Conservation (phyloP, 768 basidiomycete genomes). For the Udeniomyces megalosporus region DNA sequence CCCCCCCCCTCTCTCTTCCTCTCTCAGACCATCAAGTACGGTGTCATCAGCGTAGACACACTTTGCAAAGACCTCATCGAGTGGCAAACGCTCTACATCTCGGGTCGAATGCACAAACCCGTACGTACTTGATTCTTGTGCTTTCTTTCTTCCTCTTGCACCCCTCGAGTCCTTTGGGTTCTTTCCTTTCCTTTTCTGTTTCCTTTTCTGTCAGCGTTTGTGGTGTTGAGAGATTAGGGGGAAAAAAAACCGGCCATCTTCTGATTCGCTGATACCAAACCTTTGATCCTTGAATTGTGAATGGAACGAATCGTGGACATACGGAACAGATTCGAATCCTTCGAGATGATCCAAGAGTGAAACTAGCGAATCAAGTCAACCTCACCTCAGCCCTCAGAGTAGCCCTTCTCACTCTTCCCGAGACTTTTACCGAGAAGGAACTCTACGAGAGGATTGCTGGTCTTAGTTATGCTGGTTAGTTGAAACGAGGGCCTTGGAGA, state of each 20-base stretch:
- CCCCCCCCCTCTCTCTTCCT: too few species aligned
- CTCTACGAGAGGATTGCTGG: slow-evolving; percentile 74
- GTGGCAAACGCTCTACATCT: slow-evolving; percentile 84
- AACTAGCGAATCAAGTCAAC: slow-evolving; percentile 85
- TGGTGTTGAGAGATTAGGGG: too few species aligned
- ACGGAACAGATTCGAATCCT: slow-evolving; percentile 66
- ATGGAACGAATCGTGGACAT: background rate
- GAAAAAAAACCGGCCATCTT: too few species aligned
- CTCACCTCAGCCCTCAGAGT: slow-evolving; percentile 74
- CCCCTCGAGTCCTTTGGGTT: background rate
- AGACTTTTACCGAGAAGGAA: slow-evolving; percentile 59
- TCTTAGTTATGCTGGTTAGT: slow-evolving; percentile 48
- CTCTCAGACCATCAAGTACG: slow-evolving; percentile 79
- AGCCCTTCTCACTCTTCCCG: slow-evolving; percentile 72
- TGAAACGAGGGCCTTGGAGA: background rate
- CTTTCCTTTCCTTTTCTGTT: too few species aligned
- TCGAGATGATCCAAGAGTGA: slow-evolving; percentile 78
- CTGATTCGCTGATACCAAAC: background rate
- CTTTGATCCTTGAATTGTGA: background rate
- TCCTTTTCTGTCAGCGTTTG: too few species aligned
- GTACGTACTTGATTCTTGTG: slow-evolving; percentile 22
- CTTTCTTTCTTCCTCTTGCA: background rate
- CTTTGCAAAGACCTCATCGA: slow-evolving; percentile 78
- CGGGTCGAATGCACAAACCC: slow-evolving; percentile 95
- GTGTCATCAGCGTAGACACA: slow-evolving; percentile 77